These are phyloP conservation scores for Russula brevipes DNA, from an alignment of 768 basidiomycete species.

Conservation along the genomic window DNA sequence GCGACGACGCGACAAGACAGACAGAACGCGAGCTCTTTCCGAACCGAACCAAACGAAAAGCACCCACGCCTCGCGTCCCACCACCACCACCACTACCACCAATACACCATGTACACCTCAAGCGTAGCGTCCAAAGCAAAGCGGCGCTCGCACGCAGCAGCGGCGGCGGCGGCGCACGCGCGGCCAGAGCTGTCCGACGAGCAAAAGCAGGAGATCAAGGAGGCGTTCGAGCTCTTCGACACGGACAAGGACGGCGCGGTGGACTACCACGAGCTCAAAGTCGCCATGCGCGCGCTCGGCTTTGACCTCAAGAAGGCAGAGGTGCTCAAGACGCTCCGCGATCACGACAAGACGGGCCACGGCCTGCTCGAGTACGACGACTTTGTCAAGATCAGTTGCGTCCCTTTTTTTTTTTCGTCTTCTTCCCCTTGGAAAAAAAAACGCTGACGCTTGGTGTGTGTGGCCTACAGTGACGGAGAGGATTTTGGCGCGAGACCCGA, in stretches of 20 bases:
- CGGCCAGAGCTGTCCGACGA: slow-evolving; percentile 84
- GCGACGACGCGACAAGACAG: neutral
- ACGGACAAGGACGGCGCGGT: slow-evolving; percentile 95
- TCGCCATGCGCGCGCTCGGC: slow-evolving; percentile 95
- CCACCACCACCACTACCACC: neutral
- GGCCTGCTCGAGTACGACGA: slow-evolving; percentile 89
- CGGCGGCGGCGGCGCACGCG: slow-evolving; percentile 47
- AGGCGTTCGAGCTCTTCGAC: slow-evolving; percentile 98
- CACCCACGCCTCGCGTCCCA: neutral
- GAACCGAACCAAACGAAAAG: neutral
- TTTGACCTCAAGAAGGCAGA: slow-evolving; percentile 99
- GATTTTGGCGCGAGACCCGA: slow-evolving; percentile 90
- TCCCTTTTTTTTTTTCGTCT: slow-evolving; percentile 35
- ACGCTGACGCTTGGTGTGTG: too few relatives aligned
- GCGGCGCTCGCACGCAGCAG: slow-evolving; percentile 30
- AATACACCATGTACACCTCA: slow-evolving; percentile 47
- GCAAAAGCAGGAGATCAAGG: slow-evolving; percentile 94
- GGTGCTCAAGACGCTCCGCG: slow-evolving; percentile 88
- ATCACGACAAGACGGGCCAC: slow-evolving; percentile 80
- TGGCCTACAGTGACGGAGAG: slow-evolving; percentile 76
- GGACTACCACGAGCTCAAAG: slow-evolving; percentile 98
- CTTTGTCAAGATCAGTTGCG: slow-evolving; percentile 84
- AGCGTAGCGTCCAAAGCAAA: slow-evolving; percentile 68
- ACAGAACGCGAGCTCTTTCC: neutral
- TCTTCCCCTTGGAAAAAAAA: too few relatives aligned